Conservation (phyloP, 306 rosid species). For the Cicer bijugum region DNA sequence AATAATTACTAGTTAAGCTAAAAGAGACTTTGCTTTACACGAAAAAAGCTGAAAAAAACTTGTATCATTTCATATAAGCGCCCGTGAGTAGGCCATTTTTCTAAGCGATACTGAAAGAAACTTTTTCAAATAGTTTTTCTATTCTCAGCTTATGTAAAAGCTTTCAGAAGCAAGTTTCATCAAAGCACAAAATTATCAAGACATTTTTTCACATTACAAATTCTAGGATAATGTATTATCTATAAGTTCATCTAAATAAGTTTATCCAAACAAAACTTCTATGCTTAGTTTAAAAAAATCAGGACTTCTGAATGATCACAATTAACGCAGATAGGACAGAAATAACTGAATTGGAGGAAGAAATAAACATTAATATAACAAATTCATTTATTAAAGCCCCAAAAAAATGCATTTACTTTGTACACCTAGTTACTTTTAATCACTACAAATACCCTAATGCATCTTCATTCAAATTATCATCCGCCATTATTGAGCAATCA, state of each 20-base stretch:
- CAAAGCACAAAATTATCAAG: neutral
- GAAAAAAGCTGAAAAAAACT: neutral
- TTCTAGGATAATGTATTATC: neutral
- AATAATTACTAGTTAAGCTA: neutral
- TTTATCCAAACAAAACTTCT: neutral
- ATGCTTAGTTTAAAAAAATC: constrained; percentile 3
- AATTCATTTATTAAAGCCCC: constrained; percentile 41
- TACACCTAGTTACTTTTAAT: constrained; percentile 36
- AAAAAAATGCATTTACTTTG: constrained; percentile 43
- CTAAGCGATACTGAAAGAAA: too few relatives aligned
- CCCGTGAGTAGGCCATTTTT: neutral
- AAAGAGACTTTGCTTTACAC: neutral
- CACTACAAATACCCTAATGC: constrained; percentile 59
- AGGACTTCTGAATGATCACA: constrained; percentile 26
- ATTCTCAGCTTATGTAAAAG: neutral
- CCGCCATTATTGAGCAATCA: constrained; percentile 62
- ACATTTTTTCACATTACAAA: neutral
- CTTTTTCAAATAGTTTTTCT: neutral
- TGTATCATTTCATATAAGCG: neutral
- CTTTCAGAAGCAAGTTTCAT: constrained; percentile 3
- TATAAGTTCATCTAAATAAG: neutral
- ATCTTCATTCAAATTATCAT: constrained; percentile 61
- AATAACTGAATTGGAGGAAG: constrained; percentile 37
- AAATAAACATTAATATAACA: constrained; percentile 23
- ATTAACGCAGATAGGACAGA: constrained; percentile 27